Base-by-base conservation (phyloP, 345 rosid species). In the Citrus medica region DNA sequence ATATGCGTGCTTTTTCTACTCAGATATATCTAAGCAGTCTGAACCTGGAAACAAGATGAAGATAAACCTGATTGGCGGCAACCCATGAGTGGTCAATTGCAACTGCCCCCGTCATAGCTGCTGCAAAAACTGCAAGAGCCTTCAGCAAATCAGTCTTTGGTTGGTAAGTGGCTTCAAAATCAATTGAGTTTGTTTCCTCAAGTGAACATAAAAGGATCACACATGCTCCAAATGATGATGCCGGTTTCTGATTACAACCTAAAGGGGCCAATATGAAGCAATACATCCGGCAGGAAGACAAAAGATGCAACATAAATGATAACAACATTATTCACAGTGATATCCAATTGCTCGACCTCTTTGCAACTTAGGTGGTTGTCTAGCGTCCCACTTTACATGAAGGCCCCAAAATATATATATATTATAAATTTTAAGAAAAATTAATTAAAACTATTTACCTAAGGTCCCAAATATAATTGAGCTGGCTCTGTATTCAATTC, bases 71-170 rank as follows among this genome's bases (percentile, higher is more conserved):
- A 84, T 96, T 91, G 79, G 92, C 94, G 70, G 98, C 98, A 76
- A 96, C 97, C 97, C 99, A 94, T 1, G 97, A 94, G 25, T 90
- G 98, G 74, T 91, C 94, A 78, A 96, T 92, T 28, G 98, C 98
- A 74, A 79, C 80, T 66, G 99, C 80, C 82, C 97, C 98, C 1
- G 97, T 91, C 24, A 84, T 89, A 82, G 95, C 94, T 33, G 92
- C 93, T 30, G 91, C 94, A 42, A 94, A 76, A 77, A 92, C 63
- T 46, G 94, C 95, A 83, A 94, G 71, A 74, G 98, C 96, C 86
- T 92, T 96, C 69, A 87, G 68, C 46, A 88, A 66, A 86, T 92
- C 99, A 13, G 95, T 92, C 91, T 92, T 94, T 38, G 98, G 92
- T 84, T 92, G 92, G 80, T 91, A 92, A 70, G 71, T 78, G 53